Conservation (phyloP, 306 rosid genomes). For the Sicyos baderoa region DNA sequence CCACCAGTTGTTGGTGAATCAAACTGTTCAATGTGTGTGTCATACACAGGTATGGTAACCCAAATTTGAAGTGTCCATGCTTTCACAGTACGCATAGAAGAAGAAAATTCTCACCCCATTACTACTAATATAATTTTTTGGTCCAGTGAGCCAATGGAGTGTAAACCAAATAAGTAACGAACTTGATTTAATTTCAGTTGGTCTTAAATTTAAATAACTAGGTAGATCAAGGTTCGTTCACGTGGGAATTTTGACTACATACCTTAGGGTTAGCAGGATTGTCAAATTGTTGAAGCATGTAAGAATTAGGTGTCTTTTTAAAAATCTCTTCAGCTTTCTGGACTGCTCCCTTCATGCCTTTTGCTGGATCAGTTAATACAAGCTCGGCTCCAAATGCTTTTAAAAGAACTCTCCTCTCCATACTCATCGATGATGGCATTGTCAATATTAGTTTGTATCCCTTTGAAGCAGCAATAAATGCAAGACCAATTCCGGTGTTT, state of each 20-base stretch:
- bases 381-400: slow-evolving; percentile 99
- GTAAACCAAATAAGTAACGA: not conserved
- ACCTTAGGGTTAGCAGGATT: slow-evolving; percentile 99
- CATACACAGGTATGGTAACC: not conserved
- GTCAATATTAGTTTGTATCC: slow-evolving; percentile 92
- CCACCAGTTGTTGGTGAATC: not conserved
- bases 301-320: slow-evolving; percentile 65
- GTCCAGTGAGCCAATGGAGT: slow-evolving; percentile 1
- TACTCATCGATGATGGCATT: slow-evolving; percentile 98
- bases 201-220: slow-evolving; percentile 8
- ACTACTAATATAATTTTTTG: not conserved
- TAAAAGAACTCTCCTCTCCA: slow-evolving; percentile 90
- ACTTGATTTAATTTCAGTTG: not conserved
- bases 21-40: not conserved
- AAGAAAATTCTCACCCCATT: not conserved
- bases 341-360: slow-evolving; percentile 98
- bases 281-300: slow-evolving; percentile 98
- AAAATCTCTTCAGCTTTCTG: slow-evolving; percentile 93
- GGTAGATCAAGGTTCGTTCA: not conserved
- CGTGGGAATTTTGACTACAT: slow-evolving; percentile 21
- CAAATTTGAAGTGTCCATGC: not conserved
- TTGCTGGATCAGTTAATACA: slow-evolving; percentile 73
- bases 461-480: slow-evolving; percentile 91
- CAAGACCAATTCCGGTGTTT: slow-evolving; percentile 98
- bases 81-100: not conserved